Percentiles rank a stretch among this genome's conserved stretches.
Evolutionary conservation across 2,329 filamentous ascomycete genomes (phyloP).

Genomic region (Monosporascus ibericus): DNA sequence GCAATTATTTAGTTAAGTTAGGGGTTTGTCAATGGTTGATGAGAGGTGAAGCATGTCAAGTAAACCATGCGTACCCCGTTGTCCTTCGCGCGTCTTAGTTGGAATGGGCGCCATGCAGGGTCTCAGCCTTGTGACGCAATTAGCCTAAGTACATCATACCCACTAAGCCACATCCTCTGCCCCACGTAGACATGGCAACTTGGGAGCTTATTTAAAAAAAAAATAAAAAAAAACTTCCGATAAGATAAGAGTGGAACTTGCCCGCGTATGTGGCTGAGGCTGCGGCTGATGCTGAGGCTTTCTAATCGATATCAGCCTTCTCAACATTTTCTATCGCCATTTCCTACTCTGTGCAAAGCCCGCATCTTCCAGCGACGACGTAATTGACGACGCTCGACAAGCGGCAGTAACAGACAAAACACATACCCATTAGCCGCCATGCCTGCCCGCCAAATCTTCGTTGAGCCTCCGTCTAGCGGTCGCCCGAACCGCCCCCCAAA

Average conservation of each 20-base stretch:
- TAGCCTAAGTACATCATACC: neutral
- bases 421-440: constrained; percentile 32
- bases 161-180: no score
- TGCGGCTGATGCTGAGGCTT: neutral
- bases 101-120: neutral
- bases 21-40: neutral
- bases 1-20: neutral
- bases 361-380: neutral
- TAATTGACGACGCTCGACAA: neutral
- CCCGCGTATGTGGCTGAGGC: neutral
- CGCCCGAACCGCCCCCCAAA: constrained; percentile 37
- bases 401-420: neutral
- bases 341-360: neutral
- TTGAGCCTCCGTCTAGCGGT: constrained; percentile 37
- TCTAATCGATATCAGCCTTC: neutral
- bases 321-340: neutral
- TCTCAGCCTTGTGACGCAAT: constrained; percentile 19
- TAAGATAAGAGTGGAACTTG: neutral
- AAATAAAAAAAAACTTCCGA: no score
- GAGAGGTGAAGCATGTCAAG: neutral
- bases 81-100: no score
- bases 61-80: neutral
- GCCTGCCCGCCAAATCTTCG: constrained; percentile 56
- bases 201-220: no score
- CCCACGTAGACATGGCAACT: no score